Percentiles rank a stretch among this genome's conserved stretches.
Conservation (phyloP, 192 early-diverging fungal genomes). For the Backusella circina region DNA sequence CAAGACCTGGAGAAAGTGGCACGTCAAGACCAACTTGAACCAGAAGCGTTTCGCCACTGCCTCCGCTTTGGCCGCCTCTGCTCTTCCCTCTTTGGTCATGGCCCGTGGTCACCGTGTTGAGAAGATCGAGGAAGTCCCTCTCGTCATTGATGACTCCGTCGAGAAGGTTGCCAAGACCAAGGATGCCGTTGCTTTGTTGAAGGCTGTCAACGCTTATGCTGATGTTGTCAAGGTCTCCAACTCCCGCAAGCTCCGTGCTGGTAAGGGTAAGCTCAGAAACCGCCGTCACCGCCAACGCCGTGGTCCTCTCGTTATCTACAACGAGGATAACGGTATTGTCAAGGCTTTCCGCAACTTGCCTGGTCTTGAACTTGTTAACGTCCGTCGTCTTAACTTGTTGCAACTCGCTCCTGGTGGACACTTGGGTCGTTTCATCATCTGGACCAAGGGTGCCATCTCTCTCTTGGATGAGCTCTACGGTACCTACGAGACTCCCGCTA, state of each 20-base stretch:
- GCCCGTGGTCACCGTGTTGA: constrained; percentile 98
- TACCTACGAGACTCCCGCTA: constrained; percentile 70
- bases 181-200: constrained; percentile 88
- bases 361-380: constrained; percentile 94
- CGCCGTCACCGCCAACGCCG: constrained; percentile 95
- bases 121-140: constrained; percentile 91
- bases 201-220: constrained; percentile 89
- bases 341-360: constrained; percentile 99
- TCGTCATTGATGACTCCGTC: constrained; percentile 77
- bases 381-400: constrained; percentile 93
- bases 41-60: constrained; percentile 98
- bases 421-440: constrained; percentile 99
- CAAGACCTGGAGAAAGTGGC: constrained; percentile 99
- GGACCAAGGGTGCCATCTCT: constrained; percentile 92
- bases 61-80: constrained; percentile 96
- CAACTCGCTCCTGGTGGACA: constrained; percentile 99
- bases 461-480: constrained; percentile 93
- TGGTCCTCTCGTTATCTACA: constrained; percentile 97
- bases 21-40: constrained; percentile 99
- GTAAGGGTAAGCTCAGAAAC: constrained; percentile 97
- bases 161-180: constrained; percentile 92
- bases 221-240: constrained; percentile 95
- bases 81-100: constrained; percentile 87
- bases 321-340: constrained; percentile 92
- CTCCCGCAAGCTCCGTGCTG: constrained; percentile 97